A percentile compares a stretch with the other conserved stretches of the same genome.
phyloP scores from a whole-genome alignment of 2,329 filamentous ascomycete genomes.

The Ophiostoma sp. region DNA sequence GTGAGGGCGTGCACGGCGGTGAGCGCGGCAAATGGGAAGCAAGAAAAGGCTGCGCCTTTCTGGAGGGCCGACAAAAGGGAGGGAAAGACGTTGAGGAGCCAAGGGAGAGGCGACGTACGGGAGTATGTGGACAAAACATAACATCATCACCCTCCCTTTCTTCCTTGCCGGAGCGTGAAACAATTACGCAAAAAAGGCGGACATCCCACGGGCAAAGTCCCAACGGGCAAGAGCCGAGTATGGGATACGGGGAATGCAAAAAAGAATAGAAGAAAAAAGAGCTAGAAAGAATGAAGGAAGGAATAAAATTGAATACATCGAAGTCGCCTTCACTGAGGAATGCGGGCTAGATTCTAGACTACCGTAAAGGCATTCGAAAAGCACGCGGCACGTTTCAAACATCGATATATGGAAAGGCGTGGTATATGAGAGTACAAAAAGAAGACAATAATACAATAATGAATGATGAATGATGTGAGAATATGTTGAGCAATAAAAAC shows the following conservation, averaged over 20 bases:
- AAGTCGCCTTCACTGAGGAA: background rate
- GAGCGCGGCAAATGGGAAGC: background rate
- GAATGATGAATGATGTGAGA: background rate
- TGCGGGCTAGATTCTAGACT: background rate
- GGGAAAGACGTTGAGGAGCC: background rate
- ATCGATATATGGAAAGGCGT: background rate
- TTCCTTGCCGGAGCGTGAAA: constrained; percentile 13
- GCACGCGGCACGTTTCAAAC: constrained; percentile 10
- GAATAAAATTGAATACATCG: background rate
- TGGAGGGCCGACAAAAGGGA: background rate
- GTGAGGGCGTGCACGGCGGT: background rate
- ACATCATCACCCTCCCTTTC: background rate
- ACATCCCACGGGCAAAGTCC: background rate
- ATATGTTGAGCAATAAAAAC: background rate
- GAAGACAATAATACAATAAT: background rate
- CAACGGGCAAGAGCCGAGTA: constrained; percentile 2
- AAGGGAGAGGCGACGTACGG: background rate
- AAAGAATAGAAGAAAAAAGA: background rate
- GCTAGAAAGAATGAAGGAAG: constrained; percentile 10
- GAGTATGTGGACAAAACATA: background rate
- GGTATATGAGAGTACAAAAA: background rate
- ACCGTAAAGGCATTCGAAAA: too few relatives aligned
- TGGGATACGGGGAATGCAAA: background rate
- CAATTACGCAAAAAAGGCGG: background rate
- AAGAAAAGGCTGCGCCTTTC: background rate